A percentile compares a stretch with the other conserved stretches of the same genome.
These are phyloP conservation scores for Fusarium chaquense DNA, from an alignment of 2,329 filamentous ascomycete genomes.

Conservation along the genomic window DNA sequence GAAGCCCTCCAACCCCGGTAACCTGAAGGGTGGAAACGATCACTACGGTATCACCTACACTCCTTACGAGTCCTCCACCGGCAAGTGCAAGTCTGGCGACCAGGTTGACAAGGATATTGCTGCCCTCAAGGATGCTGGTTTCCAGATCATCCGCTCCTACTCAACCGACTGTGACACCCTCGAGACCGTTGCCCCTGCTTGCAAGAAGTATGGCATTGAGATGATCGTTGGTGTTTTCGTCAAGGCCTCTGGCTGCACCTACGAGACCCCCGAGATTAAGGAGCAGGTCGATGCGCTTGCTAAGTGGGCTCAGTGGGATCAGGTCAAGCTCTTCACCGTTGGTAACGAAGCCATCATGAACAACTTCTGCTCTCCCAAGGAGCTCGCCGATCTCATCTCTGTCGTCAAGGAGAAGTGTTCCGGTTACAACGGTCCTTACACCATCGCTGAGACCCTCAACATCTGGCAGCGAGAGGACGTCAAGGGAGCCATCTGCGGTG, in stretches of 20 bases:
- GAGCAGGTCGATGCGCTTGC: conserved; percentile 80
- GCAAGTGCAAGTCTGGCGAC: conserved; percentile 73
- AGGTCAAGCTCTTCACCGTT: conserved; percentile 83
- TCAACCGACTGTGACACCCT: conserved; percentile 91
- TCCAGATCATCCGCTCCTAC: conserved; percentile 83
- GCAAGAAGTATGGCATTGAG: conserved; percentile 74
- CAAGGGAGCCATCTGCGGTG: conserved; percentile 71
- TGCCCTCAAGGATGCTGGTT: conserved; percentile 73
- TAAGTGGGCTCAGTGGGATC: conserved; percentile 77
- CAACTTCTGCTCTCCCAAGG: conserved; percentile 70
- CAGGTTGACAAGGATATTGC: conserved; percentile 71
- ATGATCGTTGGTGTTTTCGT: conserved; percentile 93
- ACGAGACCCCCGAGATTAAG: conserved; percentile 70
- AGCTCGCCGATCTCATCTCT: conserved; percentile 78
- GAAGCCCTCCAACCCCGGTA: conserved; percentile 45
- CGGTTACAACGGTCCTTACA: conserved; percentile 80
- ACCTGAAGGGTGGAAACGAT: conserved; percentile 59
- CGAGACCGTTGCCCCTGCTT: conserved; percentile 77
- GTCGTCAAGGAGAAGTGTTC: conserved; percentile 75
- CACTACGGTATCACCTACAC: conserved; percentile 86
- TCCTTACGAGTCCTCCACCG: conserved; percentile 70
- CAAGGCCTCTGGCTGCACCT: conserved; percentile 70
- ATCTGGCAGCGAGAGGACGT: conserved; percentile 76
- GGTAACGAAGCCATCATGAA: conserved; percentile 93
- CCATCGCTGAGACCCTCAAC: conserved; percentile 87